Evolutionary conservation across 192 early-diverging fungal genomes (phyloP), one percentile per base, ranked within the genome.

Genomic region (Spizellomyces punctatus): DNA sequence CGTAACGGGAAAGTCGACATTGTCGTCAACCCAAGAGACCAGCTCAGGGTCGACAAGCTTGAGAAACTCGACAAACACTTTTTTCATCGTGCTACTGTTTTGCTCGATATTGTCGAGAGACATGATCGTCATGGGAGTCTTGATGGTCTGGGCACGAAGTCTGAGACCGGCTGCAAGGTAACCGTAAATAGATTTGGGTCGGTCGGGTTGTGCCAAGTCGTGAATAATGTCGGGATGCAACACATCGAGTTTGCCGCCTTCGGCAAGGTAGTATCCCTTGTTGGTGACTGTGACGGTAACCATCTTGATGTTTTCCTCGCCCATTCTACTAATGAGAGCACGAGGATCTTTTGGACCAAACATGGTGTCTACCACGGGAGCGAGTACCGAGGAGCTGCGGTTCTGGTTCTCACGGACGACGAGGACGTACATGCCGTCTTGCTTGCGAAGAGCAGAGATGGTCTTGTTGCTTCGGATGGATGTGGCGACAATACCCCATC

Each of bases 71-170:
- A 67, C 14, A 16, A 67, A 36, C 0, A 8, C n/a, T 10, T n/a
- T 56, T 16, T 22, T 10, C 21, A 67, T 22, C 2, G 66, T 58
- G 8, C 17, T 48, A 5, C 50, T 22, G 66, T 67, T 67, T 67
- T 56, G 50, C 41, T 67, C 47, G 22, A 67, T 67, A 41, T 67
- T 67, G 66, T 67, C 66, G n/a, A 67, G 66, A 7, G 66, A 67
- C 36, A 67, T 14, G 21, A 67, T 42, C 21, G 66, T 57, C 16
- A 67, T 16, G 54, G 66, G 50, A 17, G n/a, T 56, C 0, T 54
- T 56, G 54, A 19, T 56, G 47, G 47, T 58, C 14, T 17, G 47
- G 41, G 50, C 17, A 22, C 66, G 66, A 5, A 67, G 36, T 5
- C 22, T 10, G 17, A 67, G 52, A 5, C 66, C 66, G 9, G 66